Evolutionary conservation across 2,329 filamentous ascomycete species (phyloP).

Genomic region (Aspergillus melleus): DNA sequence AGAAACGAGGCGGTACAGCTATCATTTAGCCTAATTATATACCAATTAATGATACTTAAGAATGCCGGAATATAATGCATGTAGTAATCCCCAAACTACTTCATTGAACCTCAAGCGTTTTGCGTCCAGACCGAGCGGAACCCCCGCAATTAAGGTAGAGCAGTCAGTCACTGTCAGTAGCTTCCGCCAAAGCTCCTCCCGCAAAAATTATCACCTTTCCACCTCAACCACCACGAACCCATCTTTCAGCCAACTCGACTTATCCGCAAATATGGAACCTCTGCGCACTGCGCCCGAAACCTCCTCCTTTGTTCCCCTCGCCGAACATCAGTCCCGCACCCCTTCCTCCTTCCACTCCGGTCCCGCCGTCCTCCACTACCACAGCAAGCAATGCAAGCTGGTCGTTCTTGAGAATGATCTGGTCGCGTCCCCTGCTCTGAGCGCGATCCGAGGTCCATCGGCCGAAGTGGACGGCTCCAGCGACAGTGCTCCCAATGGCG

Average conservation of each 20-base stretch:
- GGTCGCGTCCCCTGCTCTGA: slow-evolving; percentile 33
- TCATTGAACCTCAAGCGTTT: neutral
- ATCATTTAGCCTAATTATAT: neutral
- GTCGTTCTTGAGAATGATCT: slow-evolving; percentile 45
- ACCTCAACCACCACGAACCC: slow-evolving; percentile 1
- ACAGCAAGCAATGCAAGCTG: slow-evolving; percentile 46
- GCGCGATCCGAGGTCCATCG: slow-evolving; percentile 25
- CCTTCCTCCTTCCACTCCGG: slow-evolving; percentile 50
- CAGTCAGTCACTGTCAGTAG: neutral
- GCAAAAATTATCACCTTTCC: slow-evolving; percentile 6
- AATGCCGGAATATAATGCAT: neutral
- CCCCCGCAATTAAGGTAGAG: neutral
- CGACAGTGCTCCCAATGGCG: slow-evolving; percentile 1
- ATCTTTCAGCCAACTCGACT: neutral
- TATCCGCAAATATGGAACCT: slow-evolving; percentile 40
- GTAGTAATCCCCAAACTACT: neutral
- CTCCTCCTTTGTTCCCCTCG: slow-evolving; percentile 44
- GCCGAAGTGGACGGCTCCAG: slow-evolving; percentile 1
- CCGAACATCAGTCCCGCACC: slow-evolving; percentile 49
- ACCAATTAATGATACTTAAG: neutral
- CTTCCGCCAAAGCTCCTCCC: slow-evolving; percentile 11
- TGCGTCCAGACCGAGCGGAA: neutral
- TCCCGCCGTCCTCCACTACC: slow-evolving; percentile 49
- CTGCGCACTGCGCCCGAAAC: slow-evolving; percentile 39
- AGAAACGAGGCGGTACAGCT: neutral